phyloP scores from a whole-genome alignment of 495 filamentous ascomycete species.

The Hyaloscypha variabilis region DNA sequence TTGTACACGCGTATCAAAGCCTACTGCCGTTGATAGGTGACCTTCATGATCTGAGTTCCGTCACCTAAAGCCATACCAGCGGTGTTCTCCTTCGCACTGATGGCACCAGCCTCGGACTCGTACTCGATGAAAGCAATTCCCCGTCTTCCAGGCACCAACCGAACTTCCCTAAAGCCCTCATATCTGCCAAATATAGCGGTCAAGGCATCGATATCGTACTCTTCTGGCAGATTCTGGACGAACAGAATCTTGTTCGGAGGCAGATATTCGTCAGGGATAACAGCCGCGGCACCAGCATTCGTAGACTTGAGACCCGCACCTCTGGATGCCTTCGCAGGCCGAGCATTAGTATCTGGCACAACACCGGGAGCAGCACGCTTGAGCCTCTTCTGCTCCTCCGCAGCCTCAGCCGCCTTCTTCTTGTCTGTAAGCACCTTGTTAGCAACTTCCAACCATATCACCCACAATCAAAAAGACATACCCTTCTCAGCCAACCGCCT shows the following conservation, averaged over 20 bases:
- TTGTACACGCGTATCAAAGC: neutral
- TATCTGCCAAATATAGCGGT: conserved; percentile 83
- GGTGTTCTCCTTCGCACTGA: conserved; percentile 92
- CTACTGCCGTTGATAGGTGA: conserved; percentile 91
- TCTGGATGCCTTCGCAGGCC: conserved; percentile 72
- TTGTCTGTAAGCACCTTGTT: conserved; percentile 61
- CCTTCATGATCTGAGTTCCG: conserved; percentile 65
- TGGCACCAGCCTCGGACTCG: conserved; percentile 84
- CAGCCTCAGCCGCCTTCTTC: conserved; percentile 83
- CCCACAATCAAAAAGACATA: conserved; percentile 39
- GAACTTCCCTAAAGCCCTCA: conserved; percentile 92
- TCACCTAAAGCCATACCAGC: conserved; percentile 85
- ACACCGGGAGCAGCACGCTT: conserved; percentile 67
- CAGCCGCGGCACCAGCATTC: conserved; percentile 64
- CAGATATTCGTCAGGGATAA: conserved; percentile 95
- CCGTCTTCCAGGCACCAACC: conserved; percentile 81
- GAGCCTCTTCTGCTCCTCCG: conserved; percentile 80
- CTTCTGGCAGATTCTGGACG: conserved; percentile 88
- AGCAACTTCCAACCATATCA: conserved; percentile 14
- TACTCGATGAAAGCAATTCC: conserved; percentile 98
- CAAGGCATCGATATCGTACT: conserved; percentile 78
- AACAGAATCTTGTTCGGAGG: conserved; percentile 98
- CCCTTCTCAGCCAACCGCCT: conserved; percentile 88
- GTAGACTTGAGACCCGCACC: conserved; percentile 84
- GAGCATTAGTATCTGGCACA: conserved; percentile 50